Evolutionary conservation across 371 early-diverging fungal species (phyloP).

Genomic region (Umbelopsis sp.): DNA sequence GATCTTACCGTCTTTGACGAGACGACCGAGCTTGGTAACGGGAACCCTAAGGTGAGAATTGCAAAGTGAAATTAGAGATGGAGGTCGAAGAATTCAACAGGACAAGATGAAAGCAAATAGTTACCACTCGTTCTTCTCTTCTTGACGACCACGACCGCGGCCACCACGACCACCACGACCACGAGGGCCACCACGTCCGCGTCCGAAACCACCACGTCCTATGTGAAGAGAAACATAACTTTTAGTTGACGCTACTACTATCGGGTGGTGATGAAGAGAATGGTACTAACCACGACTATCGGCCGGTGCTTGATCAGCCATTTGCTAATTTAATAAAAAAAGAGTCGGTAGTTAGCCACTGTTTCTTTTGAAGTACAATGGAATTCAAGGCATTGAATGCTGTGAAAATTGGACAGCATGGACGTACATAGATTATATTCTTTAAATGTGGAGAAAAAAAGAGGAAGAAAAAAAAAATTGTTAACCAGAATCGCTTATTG

Average conservation of each 20-base stretch:
- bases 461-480: slow-evolving; percentile 19
- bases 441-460: slow-evolving; percentile 16
- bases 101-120: neutral
- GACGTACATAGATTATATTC: slow-evolving; percentile 16
- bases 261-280: neutral
- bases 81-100: too few relatives aligned
- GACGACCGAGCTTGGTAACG: slow-evolving; percentile 96
- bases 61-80: too few relatives aligned
- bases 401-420: neutral
- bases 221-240: slow-evolving; percentile 17
- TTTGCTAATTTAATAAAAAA: slow-evolving; percentile 42
- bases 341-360: neutral
- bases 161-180: slow-evolving; percentile 83
- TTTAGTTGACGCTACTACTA: neutral
- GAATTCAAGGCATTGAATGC: neutral
- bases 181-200: slow-evolving; percentile 70
- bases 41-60: slow-evolving; percentile 60
- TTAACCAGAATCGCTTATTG: neutral
- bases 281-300: slow-evolving; percentile 67
- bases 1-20: slow-evolving; percentile 89
- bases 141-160: slow-evolving; percentile 81
- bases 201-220: slow-evolving; percentile 84
- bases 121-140: slow-evolving; percentile 86
- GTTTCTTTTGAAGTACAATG: neutral
- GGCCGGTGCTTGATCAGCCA: slow-evolving; percentile 83